These are phyloP conservation scores for Termitomyces heimii DNA, from an alignment of 768 basidiomycete species.

Conservation along the genomic window DNA sequence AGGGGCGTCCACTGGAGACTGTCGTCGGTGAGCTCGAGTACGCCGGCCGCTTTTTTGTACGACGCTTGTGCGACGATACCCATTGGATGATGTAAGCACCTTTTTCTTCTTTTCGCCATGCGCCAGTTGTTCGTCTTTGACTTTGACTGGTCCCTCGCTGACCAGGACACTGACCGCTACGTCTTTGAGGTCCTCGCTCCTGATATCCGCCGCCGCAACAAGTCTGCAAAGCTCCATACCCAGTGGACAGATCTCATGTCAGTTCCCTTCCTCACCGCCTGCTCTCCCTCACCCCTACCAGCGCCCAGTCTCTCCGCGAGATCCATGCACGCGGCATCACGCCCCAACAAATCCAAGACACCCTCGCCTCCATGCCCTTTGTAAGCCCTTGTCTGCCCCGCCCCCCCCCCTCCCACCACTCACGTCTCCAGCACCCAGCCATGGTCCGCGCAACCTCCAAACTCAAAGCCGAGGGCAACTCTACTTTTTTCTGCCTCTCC, in stretches of 20 bases:
- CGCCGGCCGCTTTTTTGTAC: conserved; percentile 79
- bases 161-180: conserved; percentile 97
- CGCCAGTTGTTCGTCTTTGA: conserved; percentile 88
- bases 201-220: conserved; percentile 78
- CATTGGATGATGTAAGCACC: conserved; percentile 25
- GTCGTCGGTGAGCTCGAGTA: conserved; percentile 66
- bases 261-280: conserved; percentile 16
- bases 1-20: conserved; percentile 80
- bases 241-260: conserved; percentile 98
- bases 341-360: conserved; percentile 64
- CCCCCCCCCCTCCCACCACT: not conserved
- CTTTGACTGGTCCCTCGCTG: conserved; percentile 96
- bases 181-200: conserved; percentile 84
- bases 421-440: conserved; percentile 77
- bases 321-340: conserved; percentile 66
- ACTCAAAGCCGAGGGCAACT: conserved; percentile 60
- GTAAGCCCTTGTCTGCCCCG: conserved; percentile 46
- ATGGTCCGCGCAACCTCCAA: conserved; percentile 87
- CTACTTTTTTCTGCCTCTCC: conserved; percentile 86
- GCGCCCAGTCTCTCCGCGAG: conserved; percentile 66
- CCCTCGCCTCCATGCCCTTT: conserved; percentile 81
- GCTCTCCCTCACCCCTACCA: conserved; percentile 18
- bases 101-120: conserved; percentile 10
- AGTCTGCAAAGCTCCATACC: conserved; percentile 49
- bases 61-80: conserved; percentile 76